Base-by-base conservation (phyloP, 2,329 filamentous ascomycete species). In the Coniella lustricola region DNA sequence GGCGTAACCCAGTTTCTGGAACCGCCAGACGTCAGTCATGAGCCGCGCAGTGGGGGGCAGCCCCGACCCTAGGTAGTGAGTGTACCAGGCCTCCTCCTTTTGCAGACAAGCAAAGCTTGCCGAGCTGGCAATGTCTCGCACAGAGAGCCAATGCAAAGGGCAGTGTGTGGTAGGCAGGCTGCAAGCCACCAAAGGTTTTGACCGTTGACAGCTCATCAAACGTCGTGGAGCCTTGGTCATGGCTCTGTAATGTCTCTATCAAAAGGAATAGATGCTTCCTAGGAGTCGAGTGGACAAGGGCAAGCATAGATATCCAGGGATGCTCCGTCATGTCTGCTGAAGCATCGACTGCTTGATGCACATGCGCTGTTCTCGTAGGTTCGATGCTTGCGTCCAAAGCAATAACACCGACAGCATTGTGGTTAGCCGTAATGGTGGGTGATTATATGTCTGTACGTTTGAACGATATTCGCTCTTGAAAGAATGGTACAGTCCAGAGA, bases 121-220 rank as follows among this genome's bases (percentile, higher is more conserved):
- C 40, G 22, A 35, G 41, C 39, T 49, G 46, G 40, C n/a, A 32
- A 35, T 46, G 33, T 37, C 25, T 22, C 12, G 13, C 8, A 39
- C 4, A 29, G 31, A 10, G 34, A 48, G 21, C 18, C 44, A 48
- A 39, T 40, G 40, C 44, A 34, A 36, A 13, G 18, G 40, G 20
- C 36, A 44, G 16, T 29, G 9, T 29, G 31, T n/a, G n/a, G n/a
- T n/a, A n/a, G n/a, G n/a, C n/a, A n/a, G 41, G 48, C 44, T 48
- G 48, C 51, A 53, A 44, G 47, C 38, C 47, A 53, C 47, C 25
- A 25, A 29, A 34, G 44, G 10, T 38, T 32, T 40, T 44, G 44
- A 47, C 35, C 29, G 40, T 20, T 41, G 43, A 50, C 44, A 50
- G 39, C 47, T 48, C 45, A 38, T 42, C 31, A 29, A n/a, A 29